These are phyloP conservation scores for Yarrowia sp. DNA, from an alignment of 805 yeast species.

Conservation along the genomic window DNA sequence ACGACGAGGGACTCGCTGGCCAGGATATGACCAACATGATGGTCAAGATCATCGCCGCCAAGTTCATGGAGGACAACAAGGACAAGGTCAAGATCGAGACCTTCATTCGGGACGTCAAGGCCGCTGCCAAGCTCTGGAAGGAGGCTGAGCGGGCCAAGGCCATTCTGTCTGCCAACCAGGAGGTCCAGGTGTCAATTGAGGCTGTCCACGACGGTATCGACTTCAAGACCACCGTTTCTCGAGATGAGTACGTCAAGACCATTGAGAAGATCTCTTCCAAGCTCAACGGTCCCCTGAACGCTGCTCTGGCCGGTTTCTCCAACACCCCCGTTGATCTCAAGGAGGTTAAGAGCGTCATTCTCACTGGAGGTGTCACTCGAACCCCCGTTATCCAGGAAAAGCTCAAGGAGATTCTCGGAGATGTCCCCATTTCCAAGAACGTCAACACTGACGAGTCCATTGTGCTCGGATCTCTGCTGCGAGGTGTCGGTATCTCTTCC, in stretches of 20 bases:
- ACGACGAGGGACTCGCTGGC: slow-evolving; percentile 71
- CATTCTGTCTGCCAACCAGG: slow-evolving; percentile 82
- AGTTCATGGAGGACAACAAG: slow-evolving; percentile 49
- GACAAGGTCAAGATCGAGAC: slow-evolving; percentile 40
- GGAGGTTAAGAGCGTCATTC: slow-evolving; percentile 62
- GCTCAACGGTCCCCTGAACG: slow-evolving; percentile 49
- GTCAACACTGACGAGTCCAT: slow-evolving; percentile 96
- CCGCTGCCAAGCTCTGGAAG: slow-evolving; percentile 67
- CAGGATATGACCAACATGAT: slow-evolving; percentile 64
- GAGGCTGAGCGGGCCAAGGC: slow-evolving; percentile 87
- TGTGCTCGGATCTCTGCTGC: slow-evolving; percentile 82
- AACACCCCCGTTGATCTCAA: slow-evolving; percentile 34
- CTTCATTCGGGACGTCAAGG: slow-evolving; percentile 51
- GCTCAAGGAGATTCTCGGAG: slow-evolving; percentile 49
- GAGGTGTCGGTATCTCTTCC: slow-evolving; percentile 73
- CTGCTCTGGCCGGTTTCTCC: slow-evolving; percentile 37
- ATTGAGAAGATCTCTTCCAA: slow-evolving; percentile 46
- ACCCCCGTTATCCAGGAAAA: slow-evolving; percentile 77
- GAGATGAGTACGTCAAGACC: slow-evolving; percentile 76
- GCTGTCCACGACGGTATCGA: slow-evolving; percentile 71
- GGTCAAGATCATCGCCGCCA: slow-evolving; percentile 56
- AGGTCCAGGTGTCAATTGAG: slow-evolving; percentile 75
- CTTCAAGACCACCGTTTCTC: slow-evolving; percentile 61
- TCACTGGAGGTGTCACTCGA: slow-evolving; percentile 89
- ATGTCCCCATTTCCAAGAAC: slow-evolving; percentile 65